phyloP scores from a whole-genome alignment of 768 basidiomycete genomes.

The Boletus subcaerulescens region DNA sequence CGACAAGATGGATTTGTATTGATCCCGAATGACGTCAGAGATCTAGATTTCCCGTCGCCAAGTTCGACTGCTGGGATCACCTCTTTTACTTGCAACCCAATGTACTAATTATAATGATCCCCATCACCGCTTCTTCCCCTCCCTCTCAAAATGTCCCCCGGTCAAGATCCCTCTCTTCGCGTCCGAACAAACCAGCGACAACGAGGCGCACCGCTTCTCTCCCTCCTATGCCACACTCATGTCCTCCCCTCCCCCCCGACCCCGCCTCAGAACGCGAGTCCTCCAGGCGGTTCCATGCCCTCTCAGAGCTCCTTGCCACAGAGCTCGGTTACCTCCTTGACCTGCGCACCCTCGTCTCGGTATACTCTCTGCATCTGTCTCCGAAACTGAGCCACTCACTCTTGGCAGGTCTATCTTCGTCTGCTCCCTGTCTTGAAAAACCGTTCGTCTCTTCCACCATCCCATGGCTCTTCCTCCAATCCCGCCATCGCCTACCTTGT shows the following conservation, averaged over 20 bases:
- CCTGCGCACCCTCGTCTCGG: slow-evolving; percentile 72
- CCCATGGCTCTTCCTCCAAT: slow-evolving; percentile 28
- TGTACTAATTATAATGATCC: background rate
- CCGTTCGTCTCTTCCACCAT: slow-evolving; percentile 14
- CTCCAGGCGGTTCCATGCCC: slow-evolving; percentile 56
- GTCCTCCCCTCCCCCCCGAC: no score
- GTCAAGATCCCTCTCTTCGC: background rate
- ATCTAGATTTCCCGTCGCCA: background rate
- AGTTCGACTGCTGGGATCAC: no score
- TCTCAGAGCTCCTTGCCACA: slow-evolving; percentile 81
- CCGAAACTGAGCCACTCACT: background rate
- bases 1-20: slow-evolving; percentile 63
- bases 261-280: background rate
- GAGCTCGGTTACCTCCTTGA: slow-evolving; percentile 83
- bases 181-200: background rate
- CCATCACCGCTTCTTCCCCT: background rate
- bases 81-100: background rate
- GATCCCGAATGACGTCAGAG: slow-evolving; percentile 3
- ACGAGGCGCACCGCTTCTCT: background rate
- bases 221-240: background rate
- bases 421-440: slow-evolving; percentile 48
- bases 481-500: slow-evolving; percentile 28
- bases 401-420: slow-evolving; percentile 61
- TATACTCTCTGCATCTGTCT: slow-evolving; percentile 31
- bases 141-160: background rate